phyloP scores from a whole-genome alignment of 164 flowering plant genomes.

The Malania oleifera region DNA sequence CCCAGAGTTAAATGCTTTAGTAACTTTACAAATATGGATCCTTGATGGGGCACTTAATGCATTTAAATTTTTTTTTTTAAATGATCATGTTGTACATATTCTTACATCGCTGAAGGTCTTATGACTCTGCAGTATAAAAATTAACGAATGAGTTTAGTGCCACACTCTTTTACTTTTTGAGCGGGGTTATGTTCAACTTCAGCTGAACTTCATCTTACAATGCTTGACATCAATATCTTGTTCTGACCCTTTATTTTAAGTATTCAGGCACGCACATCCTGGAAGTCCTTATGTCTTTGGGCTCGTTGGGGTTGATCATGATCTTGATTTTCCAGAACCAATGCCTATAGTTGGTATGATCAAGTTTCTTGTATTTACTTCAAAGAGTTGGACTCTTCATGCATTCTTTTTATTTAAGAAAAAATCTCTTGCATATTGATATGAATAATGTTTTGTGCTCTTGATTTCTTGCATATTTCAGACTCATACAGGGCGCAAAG shows the following conservation, averaged over 20 bases:
- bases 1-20: no score
- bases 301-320: constrained; percentile 82
- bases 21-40: no score
- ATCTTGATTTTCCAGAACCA: constrained; percentile 97
- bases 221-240: neutral
- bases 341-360: constrained; percentile 94
- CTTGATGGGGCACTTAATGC: no score
- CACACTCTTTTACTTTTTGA: neutral
- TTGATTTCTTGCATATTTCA: neutral
- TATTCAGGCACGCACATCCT: constrained; percentile 95
- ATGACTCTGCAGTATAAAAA: neutral
- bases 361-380: neutral
- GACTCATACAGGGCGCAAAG: no score
- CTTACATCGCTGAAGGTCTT: no score
- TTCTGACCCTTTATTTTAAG: constrained; percentile 18
- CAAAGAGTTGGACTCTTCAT: neutral
- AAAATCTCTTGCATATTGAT: no score
- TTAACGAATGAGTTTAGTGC: neutral
- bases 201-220: constrained; percentile 1
- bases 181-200: neutral
- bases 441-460: no score
- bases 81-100: no score
- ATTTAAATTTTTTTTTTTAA: no score
- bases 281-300: constrained; percentile 99
- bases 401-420: neutral